Conservation (phyloP, 345 rosid species). For the Heritiera littoralis region DNA sequence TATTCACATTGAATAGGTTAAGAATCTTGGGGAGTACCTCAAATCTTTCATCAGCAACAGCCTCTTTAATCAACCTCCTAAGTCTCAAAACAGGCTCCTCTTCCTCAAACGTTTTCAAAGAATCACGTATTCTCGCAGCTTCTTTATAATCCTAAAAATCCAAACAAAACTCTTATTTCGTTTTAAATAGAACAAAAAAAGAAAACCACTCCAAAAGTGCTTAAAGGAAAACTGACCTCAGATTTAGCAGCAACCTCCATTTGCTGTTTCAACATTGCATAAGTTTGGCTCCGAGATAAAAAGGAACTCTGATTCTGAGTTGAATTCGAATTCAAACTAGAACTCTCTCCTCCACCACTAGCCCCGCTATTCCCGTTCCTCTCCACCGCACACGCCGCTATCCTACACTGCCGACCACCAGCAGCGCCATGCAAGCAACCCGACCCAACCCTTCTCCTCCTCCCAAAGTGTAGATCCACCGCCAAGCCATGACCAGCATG, state of each 20-base stretch:
- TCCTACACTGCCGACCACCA: constrained; percentile 25
- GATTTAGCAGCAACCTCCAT: constrained; percentile 72
- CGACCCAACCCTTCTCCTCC: constrained; percentile 21
- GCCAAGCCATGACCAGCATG: constrained; percentile 14
- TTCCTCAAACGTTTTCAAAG: constrained; percentile 60
- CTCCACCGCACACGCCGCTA: constrained; percentile 43
- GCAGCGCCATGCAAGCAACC: constrained; percentile 18
- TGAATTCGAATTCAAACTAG: constrained; percentile 37
- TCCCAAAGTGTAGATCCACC: constrained; percentile 5
- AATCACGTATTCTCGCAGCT: constrained; percentile 70
- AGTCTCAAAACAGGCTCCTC: constrained; percentile 64
- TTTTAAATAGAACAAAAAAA: not conserved
- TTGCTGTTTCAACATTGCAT: constrained; percentile 64
- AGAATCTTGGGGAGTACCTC: constrained; percentile 43
- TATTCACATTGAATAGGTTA: not conserved
- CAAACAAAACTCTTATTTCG: not conserved
- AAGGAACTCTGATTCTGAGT: constrained; percentile 35
- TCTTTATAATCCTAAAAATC: constrained; percentile 56
- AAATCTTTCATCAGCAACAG: constrained; percentile 53
- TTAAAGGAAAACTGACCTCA: constrained; percentile 36
- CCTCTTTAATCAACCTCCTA: constrained; percentile 55
- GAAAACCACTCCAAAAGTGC: too few relatives aligned
- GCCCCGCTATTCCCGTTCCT: constrained; percentile 35
- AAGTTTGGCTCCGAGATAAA: constrained; percentile 51
- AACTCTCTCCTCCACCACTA: constrained; percentile 31